These are phyloP conservation scores for Colletotrichum phormii DNA, from an alignment of 2,329 filamentous ascomycete species.

Conservation along the genomic window DNA sequence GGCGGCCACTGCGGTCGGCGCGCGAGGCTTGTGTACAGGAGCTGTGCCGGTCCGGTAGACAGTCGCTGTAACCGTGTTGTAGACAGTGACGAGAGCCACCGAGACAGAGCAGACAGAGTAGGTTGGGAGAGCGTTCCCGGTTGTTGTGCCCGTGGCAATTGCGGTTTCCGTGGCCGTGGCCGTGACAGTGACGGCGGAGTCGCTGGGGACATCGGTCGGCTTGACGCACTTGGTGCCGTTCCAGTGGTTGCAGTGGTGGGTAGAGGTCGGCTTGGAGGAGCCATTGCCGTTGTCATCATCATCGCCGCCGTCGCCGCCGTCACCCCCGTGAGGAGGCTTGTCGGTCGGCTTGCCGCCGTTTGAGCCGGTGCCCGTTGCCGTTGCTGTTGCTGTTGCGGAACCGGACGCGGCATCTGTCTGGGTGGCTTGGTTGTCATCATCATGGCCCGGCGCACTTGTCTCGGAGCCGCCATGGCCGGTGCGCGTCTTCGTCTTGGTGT, in stretches of 20 bases:
- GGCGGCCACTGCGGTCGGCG: background rate
- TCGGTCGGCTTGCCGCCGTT: background rate
- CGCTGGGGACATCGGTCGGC: constrained; percentile 1
- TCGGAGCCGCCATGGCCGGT: background rate
- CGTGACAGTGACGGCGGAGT: background rate
- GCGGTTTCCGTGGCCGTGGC: background rate
- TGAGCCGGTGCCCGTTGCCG: background rate
- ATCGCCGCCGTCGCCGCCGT: background rate
- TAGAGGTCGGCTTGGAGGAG: constrained; percentile 16
- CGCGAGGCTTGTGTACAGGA: constrained; percentile 13
- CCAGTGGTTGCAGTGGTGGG: constrained; percentile 39
- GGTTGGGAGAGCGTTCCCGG: constrained; percentile 21
- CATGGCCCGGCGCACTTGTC: constrained; percentile 6
- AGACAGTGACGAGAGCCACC: constrained; percentile 48
- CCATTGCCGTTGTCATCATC: background rate
- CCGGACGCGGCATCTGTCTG: background rate
- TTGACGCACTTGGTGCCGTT: constrained; percentile 36
- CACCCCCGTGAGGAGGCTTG: background rate
- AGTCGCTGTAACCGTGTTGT: constrained; percentile 51
- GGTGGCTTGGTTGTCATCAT: constrained; percentile 7
- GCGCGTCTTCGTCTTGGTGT: constrained; percentile 5
- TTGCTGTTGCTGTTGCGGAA: background rate
- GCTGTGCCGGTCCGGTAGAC: constrained; percentile 33
- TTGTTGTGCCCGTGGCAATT: constrained; percentile 23
- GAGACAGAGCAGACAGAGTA: constrained; percentile 42